These are phyloP conservation scores for Podosphaera fusca DNA, from an alignment of 2,329 filamentous ascomycete genomes.

Conservation along the genomic window DNA sequence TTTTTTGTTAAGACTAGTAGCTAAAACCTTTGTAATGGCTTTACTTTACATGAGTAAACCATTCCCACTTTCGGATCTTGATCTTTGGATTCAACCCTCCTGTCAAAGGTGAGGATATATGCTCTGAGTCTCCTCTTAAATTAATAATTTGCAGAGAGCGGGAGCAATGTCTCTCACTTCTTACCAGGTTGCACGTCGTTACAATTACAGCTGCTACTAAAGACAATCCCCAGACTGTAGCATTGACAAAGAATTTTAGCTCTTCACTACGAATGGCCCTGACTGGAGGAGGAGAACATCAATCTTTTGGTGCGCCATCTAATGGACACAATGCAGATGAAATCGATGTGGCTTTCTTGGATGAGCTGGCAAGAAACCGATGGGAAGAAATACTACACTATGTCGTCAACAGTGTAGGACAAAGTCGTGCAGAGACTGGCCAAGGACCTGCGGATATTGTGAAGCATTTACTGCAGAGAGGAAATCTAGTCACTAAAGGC, in stretches of 20 bases:
- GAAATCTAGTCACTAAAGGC: conserved; percentile 50
- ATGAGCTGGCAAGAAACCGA: conserved; percentile 64
- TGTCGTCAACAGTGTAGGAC: conserved; percentile 57
- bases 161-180: conserved; percentile 60
- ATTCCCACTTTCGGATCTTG: conserved; percentile 56
- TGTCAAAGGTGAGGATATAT: conserved; percentile 25
- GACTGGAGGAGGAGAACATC: conserved; percentile 63
- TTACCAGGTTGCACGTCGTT: conserved; percentile 73
- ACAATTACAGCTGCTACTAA: conserved; percentile 36
- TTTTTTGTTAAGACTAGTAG: conserved; percentile 20
- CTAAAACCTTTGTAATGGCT: conserved; percentile 89
- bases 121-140: background rate
- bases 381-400: conserved; percentile 96
- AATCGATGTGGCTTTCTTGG: conserved; percentile 50
- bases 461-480: conserved; percentile 59
- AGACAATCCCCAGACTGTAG: conserved; percentile 45
- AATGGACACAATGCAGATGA: conserved; percentile 34
- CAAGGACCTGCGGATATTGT: conserved; percentile 50
- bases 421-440: conserved; percentile 23
- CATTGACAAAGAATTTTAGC: conserved; percentile 62
- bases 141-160: conserved; percentile 32
- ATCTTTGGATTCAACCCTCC: conserved; percentile 60
- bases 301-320: conserved; percentile 78
- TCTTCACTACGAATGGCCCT: conserved; percentile 66
- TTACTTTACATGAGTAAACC: conserved; percentile 76